These are phyloP conservation scores for Cryptococcus floricola DNA, from an alignment of 1,284 basidiomycete species.

Conservation along the genomic window DNA sequence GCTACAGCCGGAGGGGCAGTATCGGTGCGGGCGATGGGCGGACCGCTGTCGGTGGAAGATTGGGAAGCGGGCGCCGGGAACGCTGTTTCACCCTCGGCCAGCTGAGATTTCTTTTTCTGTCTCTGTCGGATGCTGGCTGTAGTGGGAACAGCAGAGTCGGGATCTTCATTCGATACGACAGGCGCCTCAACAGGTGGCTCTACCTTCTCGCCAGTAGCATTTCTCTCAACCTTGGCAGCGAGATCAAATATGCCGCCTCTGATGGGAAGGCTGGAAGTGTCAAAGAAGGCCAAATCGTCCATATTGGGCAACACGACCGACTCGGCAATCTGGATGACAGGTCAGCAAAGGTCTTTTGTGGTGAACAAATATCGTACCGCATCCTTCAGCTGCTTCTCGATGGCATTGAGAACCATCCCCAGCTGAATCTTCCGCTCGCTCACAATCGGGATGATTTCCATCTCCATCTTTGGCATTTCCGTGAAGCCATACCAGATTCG, in stretches of 20 bases:
- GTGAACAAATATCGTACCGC: conserved; percentile 59
- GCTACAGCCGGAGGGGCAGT: conserved; percentile 14
- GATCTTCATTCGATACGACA: conserved; percentile 19
- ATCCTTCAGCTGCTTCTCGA: conserved; percentile 83
- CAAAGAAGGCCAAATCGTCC: conserved; percentile 96
- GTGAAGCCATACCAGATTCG: conserved; percentile 98
- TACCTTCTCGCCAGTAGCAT: conserved; percentile 10
- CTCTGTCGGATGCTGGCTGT: conserved; percentile 17
- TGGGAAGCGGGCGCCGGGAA: background rate
- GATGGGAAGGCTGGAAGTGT: conserved; percentile 61
- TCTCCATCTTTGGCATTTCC: conserved; percentile 79
- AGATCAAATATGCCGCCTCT: conserved; percentile 90
- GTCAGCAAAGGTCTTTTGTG: background rate
- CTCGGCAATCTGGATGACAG: conserved; percentile 68
- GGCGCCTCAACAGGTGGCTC: conserved; percentile 7
- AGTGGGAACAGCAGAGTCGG: conserved; percentile 20
- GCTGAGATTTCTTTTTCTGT: conserved; percentile 10
- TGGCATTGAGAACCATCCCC: conserved; percentile 77
- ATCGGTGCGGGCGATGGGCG: conserved; percentile 17
- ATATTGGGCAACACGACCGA: conserved; percentile 94
- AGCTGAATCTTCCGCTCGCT: conserved; percentile 59
- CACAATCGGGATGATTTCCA: conserved; percentile 88
- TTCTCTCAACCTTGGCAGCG: conserved; percentile 52
- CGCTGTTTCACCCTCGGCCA: background rate
- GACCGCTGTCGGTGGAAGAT: conserved; percentile 1